Evolutionary conservation across 495 filamentous ascomycete species (phyloP), one percentile per base, ranked within the genome.

Genomic region (Sordaria brevicollis): DNA sequence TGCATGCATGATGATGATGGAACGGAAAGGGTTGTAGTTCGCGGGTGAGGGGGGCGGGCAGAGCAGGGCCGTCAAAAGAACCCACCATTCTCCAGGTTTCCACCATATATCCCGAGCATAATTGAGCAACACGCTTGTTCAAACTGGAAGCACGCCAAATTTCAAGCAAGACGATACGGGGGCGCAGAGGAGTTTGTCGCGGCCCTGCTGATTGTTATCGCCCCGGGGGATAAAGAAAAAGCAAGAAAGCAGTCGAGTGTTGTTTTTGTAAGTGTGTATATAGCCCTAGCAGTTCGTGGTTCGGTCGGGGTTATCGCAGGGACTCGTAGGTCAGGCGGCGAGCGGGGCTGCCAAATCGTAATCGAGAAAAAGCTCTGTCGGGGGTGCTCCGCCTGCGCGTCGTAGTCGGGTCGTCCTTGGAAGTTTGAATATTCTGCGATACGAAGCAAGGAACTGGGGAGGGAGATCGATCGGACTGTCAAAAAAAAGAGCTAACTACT

Each of bases 61-160:
- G 36, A 6, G 38, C 66, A 57, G 38, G 35, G 68, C 70, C 73
- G n/a, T n/a, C n/a, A n/a, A n/a, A n/a, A 49, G 68, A 68, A 80
- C 82, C 77, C 77, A 84, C 83, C 82, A 76, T 79, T 78, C 77
- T 85, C 80, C 72, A 75, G 76, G 72, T 79, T 76, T 73, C 78
- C 79, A 76, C 80, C 80, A 81, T 82, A 76, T 75, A 80, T 81
- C 72, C 78, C 79, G 77, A 79, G 81, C 83, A 85, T 85, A 83
- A 77, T 83, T 82, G 81, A 57, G 49, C 21, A 57, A 57, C 49
- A 57, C 49, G 49, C 25, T 62, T 31, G 49, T 62, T n/a, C 72
- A 62, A 67, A 71, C 73, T 70, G 68, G 66, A 66, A 74, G 67
- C 57, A 49, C 68, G 38, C 49, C 66, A 68, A 29, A 21, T 39